Base-by-base conservation (phyloP, 768 basidiomycete genomes). In the Rhodotorula diobovata region DNA sequence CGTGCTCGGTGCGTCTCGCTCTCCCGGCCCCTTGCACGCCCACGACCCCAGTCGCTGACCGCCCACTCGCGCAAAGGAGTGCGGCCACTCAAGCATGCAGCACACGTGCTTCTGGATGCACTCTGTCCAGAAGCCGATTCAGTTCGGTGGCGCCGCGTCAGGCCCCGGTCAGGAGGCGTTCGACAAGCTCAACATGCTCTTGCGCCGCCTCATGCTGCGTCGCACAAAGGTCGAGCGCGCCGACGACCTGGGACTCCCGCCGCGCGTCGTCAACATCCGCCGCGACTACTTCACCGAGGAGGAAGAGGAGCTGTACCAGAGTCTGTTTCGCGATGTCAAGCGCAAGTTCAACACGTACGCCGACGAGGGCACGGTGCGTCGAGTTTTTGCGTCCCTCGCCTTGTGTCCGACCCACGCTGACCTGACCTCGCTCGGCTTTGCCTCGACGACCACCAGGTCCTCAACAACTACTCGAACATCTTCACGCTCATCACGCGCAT, bases 71-170 rank as follows among this genome's bases (percentile, higher is more conserved):
- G 32, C 9, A 18, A 50, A 80, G 63, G 62, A 66, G 37, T 82
- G 81, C 75, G 78, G 80, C 9, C 81, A 82, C 65, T 80, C 78
- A 41, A 81, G 80, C 1, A 82, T 82, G 82, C 79, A 81, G 59
- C 83, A 83, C 68, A 91, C 90, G 20, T 98, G 95, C 81, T 92
- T 92, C 80, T 98, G 95, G 91, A 95, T 96, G 80, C 91, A 89
- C 73, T 91, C 97, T 81, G 94, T 99, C 72, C 82, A 98, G 68
- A 92, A 92, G 1, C 96, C 96, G 1, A 99, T 99, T 70, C 93
- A 97, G 71, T 79, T 79, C 76, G 83, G 89, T 71, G 95, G 90
- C 25, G 66, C 73, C 37, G 90, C 95, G 85, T 75, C 79, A 11
- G 91, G 90, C 2, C 87, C 89, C 7, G 95, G 95, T 18, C 83